phyloP scores from a whole-genome alignment of 139 green algal genomes.

The Chlamydomonas sp. region DNA sequence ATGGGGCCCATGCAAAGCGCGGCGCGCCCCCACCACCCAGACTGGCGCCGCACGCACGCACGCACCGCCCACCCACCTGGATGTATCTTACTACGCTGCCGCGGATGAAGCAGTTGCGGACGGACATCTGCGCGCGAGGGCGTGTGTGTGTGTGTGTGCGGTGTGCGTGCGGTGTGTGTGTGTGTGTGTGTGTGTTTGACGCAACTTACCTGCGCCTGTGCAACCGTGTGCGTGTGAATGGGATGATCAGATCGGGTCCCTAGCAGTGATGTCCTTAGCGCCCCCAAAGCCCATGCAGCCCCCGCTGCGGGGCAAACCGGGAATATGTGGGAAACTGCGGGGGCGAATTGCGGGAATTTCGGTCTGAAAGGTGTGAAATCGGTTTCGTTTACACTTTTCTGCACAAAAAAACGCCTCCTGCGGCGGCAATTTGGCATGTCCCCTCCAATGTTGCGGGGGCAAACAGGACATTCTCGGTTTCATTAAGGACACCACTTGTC shows the following conservation, averaged over 20 bases:
- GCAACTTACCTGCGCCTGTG: neutral
- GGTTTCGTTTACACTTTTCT: neutral
- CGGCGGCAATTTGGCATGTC: no score
- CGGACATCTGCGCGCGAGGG: conserved; percentile 62
- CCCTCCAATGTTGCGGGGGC: no score
- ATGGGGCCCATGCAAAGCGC: no score
- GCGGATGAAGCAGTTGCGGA: conserved; percentile 96
- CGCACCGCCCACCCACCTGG: conserved; percentile 40
- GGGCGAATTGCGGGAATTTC: no score
- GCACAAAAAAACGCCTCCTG: no score
- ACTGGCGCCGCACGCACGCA: neutral
- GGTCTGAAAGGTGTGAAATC: no score
- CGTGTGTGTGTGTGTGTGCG: neutral
- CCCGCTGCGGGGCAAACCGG: no score
- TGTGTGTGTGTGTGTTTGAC: neutral
- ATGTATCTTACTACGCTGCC: conserved; percentile 96
- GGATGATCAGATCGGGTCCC: neutral
- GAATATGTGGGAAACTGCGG: no score
- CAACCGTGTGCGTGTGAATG: neutral
- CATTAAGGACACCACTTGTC: neutral
- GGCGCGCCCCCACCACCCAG: neutral
- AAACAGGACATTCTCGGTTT: no score
- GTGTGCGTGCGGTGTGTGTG: neutral
- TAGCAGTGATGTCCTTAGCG: no score
- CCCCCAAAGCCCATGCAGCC: no score